Percentiles rank a stretch among this genome's conserved stretches.
Evolutionary conservation across 805 yeast species (phyloP).

Genomic region (Huiozyma naganishii): DNA sequence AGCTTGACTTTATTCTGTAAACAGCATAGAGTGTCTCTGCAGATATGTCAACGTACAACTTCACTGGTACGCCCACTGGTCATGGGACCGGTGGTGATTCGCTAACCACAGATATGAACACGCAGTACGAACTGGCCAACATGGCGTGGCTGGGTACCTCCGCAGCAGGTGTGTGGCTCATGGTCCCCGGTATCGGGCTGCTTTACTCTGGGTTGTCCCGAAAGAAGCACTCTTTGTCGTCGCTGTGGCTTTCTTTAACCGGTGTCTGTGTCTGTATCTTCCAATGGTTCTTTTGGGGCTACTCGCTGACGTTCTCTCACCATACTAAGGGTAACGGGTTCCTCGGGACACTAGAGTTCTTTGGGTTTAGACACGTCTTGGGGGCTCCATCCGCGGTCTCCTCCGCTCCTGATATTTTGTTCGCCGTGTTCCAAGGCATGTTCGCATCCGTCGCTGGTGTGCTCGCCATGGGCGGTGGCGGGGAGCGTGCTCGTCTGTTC

Average conservation of each 20-base stretch:
- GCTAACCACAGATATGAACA: constrained; percentile 59
- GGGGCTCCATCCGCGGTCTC: constrained; percentile 67
- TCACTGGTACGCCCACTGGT: constrained; percentile 38
- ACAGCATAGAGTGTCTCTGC: background rate
- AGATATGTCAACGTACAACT: constrained; percentile 11
- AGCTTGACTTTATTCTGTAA: background rate
- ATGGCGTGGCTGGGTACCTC: constrained; percentile 78
- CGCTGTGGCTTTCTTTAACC: constrained; percentile 90
- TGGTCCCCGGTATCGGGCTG: constrained; percentile 93
- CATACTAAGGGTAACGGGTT: constrained; percentile 49
- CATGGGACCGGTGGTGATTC: constrained; percentile 76
- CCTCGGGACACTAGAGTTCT: constrained; percentile 73
- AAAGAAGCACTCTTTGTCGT: constrained; percentile 89
- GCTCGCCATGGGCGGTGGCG: constrained; percentile 94
- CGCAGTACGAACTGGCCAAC: constrained; percentile 59
- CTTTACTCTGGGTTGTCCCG: constrained; percentile 89
- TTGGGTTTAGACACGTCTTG: constrained; percentile 68
- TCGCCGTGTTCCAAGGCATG: constrained; percentile 91
- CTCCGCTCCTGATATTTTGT: constrained; percentile 78
- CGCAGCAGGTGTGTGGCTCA: constrained; percentile 82
- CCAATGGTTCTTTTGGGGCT: constrained; percentile 99
- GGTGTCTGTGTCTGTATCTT: constrained; percentile 72
- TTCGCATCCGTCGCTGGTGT: constrained; percentile 90
- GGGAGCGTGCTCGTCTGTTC: constrained; percentile 91
- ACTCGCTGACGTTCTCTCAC: constrained; percentile 76